phyloP scores from a whole-genome alignment of 2,329 filamentous ascomycete species.

The Talaromyces islandicus region DNA sequence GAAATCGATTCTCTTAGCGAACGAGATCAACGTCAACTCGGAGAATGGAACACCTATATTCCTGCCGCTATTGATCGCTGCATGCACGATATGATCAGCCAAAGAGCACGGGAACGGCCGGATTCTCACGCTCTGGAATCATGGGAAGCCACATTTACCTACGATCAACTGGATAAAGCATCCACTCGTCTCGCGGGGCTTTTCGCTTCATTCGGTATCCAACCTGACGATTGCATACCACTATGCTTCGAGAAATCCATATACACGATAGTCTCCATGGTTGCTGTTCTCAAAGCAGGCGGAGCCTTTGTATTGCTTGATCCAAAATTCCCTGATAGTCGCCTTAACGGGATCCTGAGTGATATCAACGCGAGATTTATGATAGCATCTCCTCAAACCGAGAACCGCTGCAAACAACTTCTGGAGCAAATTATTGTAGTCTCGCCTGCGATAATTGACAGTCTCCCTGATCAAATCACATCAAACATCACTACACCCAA shows the following conservation, averaged over 20 bases:
- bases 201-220: constrained; percentile 23
- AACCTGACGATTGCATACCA: constrained; percentile 16
- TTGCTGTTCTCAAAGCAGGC: constrained; percentile 13
- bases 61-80: not conserved
- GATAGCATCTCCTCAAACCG: constrained; percentile 8
- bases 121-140: constrained; percentile 14
- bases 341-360: not conserved
- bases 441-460: not conserved
- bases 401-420: not conserved
- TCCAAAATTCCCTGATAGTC: not conserved
- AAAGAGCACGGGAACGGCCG: not conserved
- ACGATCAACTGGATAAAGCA: constrained; percentile 20
- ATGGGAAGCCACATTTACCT: constrained; percentile 19
- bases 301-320: constrained; percentile 8
- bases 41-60: constrained; percentile 1
- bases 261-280: constrained; percentile 10
- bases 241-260: constrained; percentile 15
- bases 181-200: constrained; percentile 21
- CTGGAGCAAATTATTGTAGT: not conserved
- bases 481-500: not conserved
- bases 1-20: constrained; percentile 1
- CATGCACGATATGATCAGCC: not conserved
- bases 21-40: constrained; percentile 7
- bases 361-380: not conserved
- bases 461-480: not conserved